Conservation (phyloP, 2,329 filamentous ascomycete species). For the Arthrobotrys conoides region DNA sequence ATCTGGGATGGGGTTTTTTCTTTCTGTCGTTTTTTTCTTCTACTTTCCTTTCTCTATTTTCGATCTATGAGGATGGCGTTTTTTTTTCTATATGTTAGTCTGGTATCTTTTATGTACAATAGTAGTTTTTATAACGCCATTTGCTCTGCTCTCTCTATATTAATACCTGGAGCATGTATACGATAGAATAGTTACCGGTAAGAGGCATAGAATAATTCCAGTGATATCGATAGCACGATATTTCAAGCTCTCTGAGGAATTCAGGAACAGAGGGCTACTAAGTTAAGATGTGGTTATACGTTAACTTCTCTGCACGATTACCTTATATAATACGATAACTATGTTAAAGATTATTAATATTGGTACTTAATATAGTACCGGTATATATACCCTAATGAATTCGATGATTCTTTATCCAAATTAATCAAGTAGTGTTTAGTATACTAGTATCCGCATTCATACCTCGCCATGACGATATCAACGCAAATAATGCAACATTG, state of each 20-base stretch:
- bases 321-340: no score
- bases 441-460: no score
- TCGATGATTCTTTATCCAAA: no score
- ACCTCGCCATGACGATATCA: conserved; percentile 5
- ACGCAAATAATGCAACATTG: conserved; percentile 58
- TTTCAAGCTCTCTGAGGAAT: no score
- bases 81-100: conserved; percentile 16
- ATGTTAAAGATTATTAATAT: no score
- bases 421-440: no score
- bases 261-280: no score
- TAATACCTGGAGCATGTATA: conserved; percentile 4
- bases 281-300: no score
- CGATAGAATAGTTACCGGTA: background rate
- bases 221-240: no score
- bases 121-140: conserved; percentile 49
- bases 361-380: no score
- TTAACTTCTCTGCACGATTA: no score
- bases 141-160: conserved; percentile 13
- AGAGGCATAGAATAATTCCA: background rate
- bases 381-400: no score
- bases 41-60: conserved; percentile 18
- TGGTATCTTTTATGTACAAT: conserved; percentile 46
- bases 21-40: conserved; percentile 21
- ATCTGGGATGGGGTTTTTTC: conserved; percentile 41
- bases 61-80: conserved; percentile 55